Evolutionary conservation across 768 basidiomycete species (phyloP).

Genomic region (Termitomyces sp.): DNA sequence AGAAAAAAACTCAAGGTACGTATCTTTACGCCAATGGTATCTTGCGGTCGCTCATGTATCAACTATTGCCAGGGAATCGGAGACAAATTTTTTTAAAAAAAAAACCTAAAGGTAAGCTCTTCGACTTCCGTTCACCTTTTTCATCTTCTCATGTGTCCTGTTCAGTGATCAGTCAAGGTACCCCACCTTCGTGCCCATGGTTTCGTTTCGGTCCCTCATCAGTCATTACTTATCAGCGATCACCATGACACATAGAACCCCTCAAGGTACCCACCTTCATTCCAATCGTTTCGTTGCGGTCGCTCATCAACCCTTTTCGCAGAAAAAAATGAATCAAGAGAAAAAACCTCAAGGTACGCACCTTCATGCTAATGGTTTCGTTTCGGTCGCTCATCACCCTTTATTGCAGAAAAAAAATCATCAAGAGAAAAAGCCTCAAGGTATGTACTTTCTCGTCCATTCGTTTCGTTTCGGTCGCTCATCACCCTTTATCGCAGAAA

Average conservation of each 20-base stretch:
- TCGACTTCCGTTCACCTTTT: not conserved
- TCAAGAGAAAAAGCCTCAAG: not conserved
- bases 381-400: not conserved
- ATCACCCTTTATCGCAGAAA: not conserved
- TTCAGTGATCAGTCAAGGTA: not conserved
- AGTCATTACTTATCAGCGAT: not conserved
- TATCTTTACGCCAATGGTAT: not conserved
- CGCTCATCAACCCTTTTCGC: not conserved
- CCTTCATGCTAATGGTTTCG: not conserved
- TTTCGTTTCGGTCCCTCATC: not conserved
- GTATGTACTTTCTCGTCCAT: not conserved
- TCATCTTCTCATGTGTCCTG: not conserved
- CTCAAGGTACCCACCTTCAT: no score
- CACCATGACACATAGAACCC: not conserved
- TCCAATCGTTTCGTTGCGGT: no score
- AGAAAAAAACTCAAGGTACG: not conserved
- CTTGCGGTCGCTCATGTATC: not conserved
- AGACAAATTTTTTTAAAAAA: no score
- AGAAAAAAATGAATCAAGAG: not conserved
- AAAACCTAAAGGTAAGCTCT: not conserved
- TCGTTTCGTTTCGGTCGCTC: not conserved
- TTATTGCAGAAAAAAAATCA: not conserved
- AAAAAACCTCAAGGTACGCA: not conserved
- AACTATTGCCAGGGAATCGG: no score
- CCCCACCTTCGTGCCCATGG: no score